Conservation (phyloP, 1,284 basidiomycete species). For the Lignosus rhinocerotis region DNA sequence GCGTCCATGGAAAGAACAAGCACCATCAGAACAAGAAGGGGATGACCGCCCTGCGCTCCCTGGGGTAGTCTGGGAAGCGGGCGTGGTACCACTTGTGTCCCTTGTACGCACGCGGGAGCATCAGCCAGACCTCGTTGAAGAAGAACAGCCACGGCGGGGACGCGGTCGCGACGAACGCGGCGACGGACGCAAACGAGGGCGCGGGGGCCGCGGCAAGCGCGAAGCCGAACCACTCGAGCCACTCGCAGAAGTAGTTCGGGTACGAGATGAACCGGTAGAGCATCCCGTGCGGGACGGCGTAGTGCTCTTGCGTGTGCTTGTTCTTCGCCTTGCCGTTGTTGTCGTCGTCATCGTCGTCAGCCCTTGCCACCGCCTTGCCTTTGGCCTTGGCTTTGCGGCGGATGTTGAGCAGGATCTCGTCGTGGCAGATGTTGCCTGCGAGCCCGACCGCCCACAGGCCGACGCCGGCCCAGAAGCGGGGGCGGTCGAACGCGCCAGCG, state of each 20-base stretch:
- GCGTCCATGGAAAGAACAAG: neutral
- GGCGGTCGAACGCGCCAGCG: conserved; percentile 34
- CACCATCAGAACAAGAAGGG: conserved; percentile 45
- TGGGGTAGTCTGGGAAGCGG: conserved; percentile 61
- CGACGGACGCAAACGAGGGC: conserved; percentile 33
- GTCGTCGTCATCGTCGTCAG: conserved; percentile 15
- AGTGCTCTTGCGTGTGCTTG: conserved; percentile 46
- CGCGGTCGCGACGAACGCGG: conserved; percentile 29
- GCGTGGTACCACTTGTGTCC: conserved; percentile 82
- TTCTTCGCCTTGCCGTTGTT: conserved; percentile 23
- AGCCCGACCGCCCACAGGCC: conserved; percentile 72
- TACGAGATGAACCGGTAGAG: conserved; percentile 83
- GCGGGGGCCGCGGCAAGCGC: conserved; percentile 62
- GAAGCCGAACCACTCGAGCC: conserved; percentile 84
- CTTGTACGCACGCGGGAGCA: conserved; percentile 79
- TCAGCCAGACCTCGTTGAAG: conserved; percentile 64
- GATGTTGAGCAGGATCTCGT: conserved; percentile 83
- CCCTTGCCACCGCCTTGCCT: conserved; percentile 31
- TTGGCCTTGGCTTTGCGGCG: conserved; percentile 49
- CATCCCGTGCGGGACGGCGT: conserved; percentile 82
- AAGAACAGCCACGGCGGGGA: conserved; percentile 78
- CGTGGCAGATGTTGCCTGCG: conserved; percentile 81
- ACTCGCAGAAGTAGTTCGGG: conserved; percentile 93
- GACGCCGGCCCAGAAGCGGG: conserved; percentile 64
- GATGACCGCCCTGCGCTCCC: conserved; percentile 49